A percentile compares a stretch with the other conserved stretches of the same genome.
These are phyloP conservation scores for Pelargonium nanum DNA, from an alignment of 345 rosid species.

Conservation along the genomic window DNA sequence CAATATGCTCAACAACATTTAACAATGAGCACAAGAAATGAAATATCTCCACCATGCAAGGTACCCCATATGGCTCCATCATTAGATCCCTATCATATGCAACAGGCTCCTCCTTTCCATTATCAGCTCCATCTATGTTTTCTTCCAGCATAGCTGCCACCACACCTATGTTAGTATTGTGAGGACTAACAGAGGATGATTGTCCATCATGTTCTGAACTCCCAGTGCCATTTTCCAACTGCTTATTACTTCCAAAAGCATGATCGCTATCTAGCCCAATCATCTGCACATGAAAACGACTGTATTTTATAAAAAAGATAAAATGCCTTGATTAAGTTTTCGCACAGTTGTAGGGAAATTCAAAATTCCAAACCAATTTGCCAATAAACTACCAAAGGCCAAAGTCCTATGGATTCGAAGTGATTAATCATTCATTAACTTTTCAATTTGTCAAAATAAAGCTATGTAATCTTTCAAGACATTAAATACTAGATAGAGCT, in stretches of 20 bases:
- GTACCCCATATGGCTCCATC: conserved; percentile 91
- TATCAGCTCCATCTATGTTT: conserved; percentile 38
- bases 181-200: conserved; percentile 41
- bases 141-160: conserved; percentile 52
- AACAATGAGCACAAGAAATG: conserved; percentile 77
- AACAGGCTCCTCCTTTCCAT: conserved; percentile 56
- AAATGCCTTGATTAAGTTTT: too few species aligned
- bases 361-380: too few species aligned
- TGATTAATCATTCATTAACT: too few species aligned
- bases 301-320: background rate
- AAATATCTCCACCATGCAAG: conserved; percentile 97
- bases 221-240: conserved; percentile 59
- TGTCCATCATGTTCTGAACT: conserved; percentile 60
- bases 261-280: conserved; percentile 59
- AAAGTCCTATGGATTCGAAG: too few species aligned
- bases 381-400: too few species aligned
- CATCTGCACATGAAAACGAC: conserved; percentile 39
- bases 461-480: too few species aligned
- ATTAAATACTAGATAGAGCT: too few species aligned
- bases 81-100: conserved; percentile 66
- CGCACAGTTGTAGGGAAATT: background rate
- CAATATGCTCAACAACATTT: conserved; percentile 68
- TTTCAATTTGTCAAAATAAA: too few species aligned
- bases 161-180: conserved; percentile 39
- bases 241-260: conserved; percentile 64